Base-by-base conservation (phyloP, 345 rosid species). In the Citrus mangshanensis region DNA sequence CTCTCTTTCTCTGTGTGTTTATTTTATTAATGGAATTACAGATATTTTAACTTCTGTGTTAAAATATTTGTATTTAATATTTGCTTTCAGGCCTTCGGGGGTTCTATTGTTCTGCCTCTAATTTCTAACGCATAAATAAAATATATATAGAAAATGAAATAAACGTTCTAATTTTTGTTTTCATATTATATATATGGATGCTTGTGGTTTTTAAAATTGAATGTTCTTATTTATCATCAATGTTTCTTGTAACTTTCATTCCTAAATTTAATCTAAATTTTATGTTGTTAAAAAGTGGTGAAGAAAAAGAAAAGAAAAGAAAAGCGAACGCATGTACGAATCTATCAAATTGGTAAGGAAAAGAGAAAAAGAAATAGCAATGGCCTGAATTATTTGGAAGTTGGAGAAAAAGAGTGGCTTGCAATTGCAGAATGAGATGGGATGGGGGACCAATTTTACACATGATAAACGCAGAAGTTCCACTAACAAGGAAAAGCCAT, bases 21-120 rank as follows among this genome's bases (percentile, higher is more conserved):
- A 34, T 49, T 25, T 70, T 49, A 1, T 72, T 32, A 32, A 32
- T 32, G 34, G 34, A 19, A 34, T 14, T 56, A 0, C 58, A 54
- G 22, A 55, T 72, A 55, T 55, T 73, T 73, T 60, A 73, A 59
- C 77, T 27, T 10, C 59, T 37, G 14, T n/a, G 67, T 73, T 73
- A 38, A 37, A 73, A 35, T 38, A 25, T 61, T 19, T 74, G 19
- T 61, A 27, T 18, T 34, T 35, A 10, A 46, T 46, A 46, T 70
- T 24, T 4, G 61, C 30, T 38, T 14, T 8, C n/a, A 25, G 21
- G 51, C 51, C 51, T 46, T 46, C 51, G 1, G 7, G 7, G 58
- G 12, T 16, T 25, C 56, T 46, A 30, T 12, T 27, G 14, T 63
- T 62, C 37, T 63, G 14, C 67, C 22, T 63, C 32, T 14, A 63